Evolutionary conservation across 2,329 filamentous ascomycete species (phyloP).

Genomic region (Dactylella cylindrospora): DNA sequence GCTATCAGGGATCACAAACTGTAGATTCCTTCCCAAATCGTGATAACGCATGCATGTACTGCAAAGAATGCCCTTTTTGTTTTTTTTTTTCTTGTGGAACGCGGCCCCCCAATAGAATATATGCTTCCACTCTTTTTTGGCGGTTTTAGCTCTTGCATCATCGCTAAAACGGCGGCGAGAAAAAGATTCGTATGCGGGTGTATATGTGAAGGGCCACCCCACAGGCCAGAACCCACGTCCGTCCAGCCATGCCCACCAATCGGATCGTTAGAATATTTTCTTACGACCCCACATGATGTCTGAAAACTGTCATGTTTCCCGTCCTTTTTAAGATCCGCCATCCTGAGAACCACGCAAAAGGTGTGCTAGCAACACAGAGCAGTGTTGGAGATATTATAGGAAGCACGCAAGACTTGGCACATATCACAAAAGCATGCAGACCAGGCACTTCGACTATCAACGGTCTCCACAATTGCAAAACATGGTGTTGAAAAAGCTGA

Average conservation of each 20-base stretch:
- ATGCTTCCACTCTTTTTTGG: too few relatives aligned
- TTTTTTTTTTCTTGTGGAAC: too few relatives aligned
- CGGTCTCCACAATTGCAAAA: too few relatives aligned
- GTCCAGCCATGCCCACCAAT: slow-evolving; percentile 17
- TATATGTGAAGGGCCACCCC: too few relatives aligned
- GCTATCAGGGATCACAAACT: slow-evolving; percentile 40
- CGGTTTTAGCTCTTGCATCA: too few relatives aligned
- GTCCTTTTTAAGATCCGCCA: slow-evolving; percentile 3
- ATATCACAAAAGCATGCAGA: slow-evolving; percentile 41
- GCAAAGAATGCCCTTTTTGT: too few relatives aligned
- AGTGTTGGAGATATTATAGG: slow-evolving; percentile 9
- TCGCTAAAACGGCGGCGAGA: too few relatives aligned
- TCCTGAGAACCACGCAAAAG: not conserved
- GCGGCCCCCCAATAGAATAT: not conserved
- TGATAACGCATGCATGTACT: slow-evolving; percentile 9
- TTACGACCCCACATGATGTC: slow-evolving; percentile 14
- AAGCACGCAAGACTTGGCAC: slow-evolving; percentile 41
- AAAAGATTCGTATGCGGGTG: too few relatives aligned
- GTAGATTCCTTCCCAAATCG: slow-evolving; percentile 15
- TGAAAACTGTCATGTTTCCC: slow-evolving; percentile 12
- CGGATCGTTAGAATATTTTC: slow-evolving; percentile 9
- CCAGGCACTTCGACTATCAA: too few relatives aligned
- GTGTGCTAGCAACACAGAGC: slow-evolving; percentile 19
- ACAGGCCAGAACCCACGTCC: slow-evolving; percentile 18
- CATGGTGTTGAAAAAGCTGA: too few relatives aligned